phyloP scores from a whole-genome alignment of 108 stramenopile species.

The Epithemia pelagica region DNA sequence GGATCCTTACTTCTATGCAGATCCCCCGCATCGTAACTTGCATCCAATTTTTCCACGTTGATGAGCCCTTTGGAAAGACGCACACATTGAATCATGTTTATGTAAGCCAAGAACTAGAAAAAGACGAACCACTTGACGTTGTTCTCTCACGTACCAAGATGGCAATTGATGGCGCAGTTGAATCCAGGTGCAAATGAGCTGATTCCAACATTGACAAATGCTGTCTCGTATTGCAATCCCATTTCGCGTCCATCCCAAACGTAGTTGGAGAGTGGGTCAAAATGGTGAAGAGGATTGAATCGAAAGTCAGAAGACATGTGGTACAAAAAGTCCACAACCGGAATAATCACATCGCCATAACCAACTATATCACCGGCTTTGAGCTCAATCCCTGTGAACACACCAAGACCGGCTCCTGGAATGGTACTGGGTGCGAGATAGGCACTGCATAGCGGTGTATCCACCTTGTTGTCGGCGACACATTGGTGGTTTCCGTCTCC shows the following conservation, averaged over 20 bases:
- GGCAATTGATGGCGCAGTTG: constrained; percentile 26
- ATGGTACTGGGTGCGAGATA: constrained; percentile 33
- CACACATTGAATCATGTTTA: too few relatives aligned
- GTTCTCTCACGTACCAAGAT: constrained; percentile 5
- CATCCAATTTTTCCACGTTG: constrained; percentile 16
- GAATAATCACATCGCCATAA: constrained; percentile 42
- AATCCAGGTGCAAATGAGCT: constrained; percentile 17
- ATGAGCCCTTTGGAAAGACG: constrained; percentile 10
- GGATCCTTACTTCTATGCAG: constrained; percentile 23
- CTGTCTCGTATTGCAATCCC: constrained; percentile 25
- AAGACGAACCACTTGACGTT: too few relatives aligned
- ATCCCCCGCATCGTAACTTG: constrained; percentile 3
- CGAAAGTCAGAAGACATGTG: constrained; percentile 8
- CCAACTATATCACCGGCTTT: constrained; percentile 27
- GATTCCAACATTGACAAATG: constrained; percentile 10
- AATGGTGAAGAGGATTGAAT: not conserved
- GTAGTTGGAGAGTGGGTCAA: constrained; percentile 36
- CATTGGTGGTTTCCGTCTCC: too few relatives aligned
- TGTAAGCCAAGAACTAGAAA: too few relatives aligned
- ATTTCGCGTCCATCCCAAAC: constrained; percentile 31
- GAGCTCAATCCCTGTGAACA: constrained; percentile 22
- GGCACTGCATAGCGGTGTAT: too few relatives aligned
- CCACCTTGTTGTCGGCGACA: too few relatives aligned
- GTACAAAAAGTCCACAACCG: constrained; percentile 38
- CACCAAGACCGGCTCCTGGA: constrained; percentile 35